A percentile compares a stretch with the other conserved stretches of the same genome.
Conservation (phyloP, 225 moss, liverwort and hornwort genomes). For the Sphagnum contortum region DNA sequence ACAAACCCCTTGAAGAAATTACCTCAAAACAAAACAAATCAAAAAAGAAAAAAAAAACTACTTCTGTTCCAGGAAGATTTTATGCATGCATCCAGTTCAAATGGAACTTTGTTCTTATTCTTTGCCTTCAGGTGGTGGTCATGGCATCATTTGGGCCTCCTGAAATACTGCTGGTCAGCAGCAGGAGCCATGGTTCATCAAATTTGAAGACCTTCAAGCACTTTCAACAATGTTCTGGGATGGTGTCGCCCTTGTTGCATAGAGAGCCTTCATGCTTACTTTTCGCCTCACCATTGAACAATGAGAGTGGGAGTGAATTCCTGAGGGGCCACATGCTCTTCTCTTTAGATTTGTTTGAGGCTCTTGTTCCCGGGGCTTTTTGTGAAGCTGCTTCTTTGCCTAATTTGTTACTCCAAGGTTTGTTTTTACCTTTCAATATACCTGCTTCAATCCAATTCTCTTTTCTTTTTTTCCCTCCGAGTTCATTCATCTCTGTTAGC, state of each 20-base stretch:
- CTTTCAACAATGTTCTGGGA: too few species aligned
- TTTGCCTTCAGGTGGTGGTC: conserved; percentile 29
- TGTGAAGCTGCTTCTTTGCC: conserved; percentile 21
- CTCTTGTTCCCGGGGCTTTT: conserved; percentile 25
- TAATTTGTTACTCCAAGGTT: conserved; percentile 4
- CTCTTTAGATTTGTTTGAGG: conserved; percentile 31
- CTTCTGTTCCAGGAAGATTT: too few species aligned
- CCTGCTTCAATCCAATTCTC: background rate
- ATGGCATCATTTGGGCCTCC: conserved; percentile 26
- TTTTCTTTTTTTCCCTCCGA: background rate
- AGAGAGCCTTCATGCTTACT: conserved; percentile 49
- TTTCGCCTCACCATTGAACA: conserved; percentile 20
- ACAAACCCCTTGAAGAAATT: too few species aligned
- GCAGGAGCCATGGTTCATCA: too few species aligned
- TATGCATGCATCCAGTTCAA: background rate
- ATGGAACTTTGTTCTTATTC: too few species aligned
- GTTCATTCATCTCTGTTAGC: too few species aligned
- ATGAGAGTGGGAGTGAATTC: conserved; percentile 15
- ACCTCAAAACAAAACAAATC: too few species aligned
- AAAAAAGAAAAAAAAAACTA: too few species aligned
- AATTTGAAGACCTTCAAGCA: too few species aligned
- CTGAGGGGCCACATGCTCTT: conserved; percentile 24
- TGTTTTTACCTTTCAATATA: conserved; percentile 1
- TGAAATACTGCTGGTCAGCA: conserved; percentile 9
- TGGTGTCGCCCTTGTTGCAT: background rate